Evolutionary conservation across 768 basidiomycete species (phyloP).

Genomic region (Mycena latifolia): DNA sequence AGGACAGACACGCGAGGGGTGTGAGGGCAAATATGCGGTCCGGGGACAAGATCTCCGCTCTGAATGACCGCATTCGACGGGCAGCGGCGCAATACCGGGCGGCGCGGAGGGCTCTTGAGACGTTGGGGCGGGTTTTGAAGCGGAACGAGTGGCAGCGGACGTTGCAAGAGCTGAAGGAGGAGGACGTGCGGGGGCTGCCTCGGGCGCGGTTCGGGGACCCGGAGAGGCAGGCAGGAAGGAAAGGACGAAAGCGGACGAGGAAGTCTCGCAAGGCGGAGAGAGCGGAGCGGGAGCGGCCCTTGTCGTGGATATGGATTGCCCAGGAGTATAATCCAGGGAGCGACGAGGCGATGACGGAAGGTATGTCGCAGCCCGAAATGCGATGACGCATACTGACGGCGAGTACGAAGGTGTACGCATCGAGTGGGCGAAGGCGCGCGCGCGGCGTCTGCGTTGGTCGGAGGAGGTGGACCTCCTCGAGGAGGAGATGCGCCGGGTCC

Average conservation of each 20-base stretch:
- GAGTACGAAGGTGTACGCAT: slow-evolving; percentile 29
- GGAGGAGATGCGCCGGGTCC: neutral
- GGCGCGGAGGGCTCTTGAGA: slow-evolving; percentile 33
- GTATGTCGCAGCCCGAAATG: neutral
- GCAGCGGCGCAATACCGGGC: slow-evolving; percentile 35
- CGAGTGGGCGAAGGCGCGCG: slow-evolving; percentile 40
- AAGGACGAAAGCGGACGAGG: neutral
- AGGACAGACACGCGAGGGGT: slow-evolving; percentile 38
- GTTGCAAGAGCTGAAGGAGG: slow-evolving; percentile 24
- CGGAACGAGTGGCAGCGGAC: slow-evolving; percentile 32
- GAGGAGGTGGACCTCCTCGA: slow-evolving; percentile 37
- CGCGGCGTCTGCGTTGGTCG: slow-evolving; percentile 36
- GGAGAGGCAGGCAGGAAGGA: slow-evolving; percentile 1
- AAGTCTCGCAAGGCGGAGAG: neutral
- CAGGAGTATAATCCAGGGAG: neutral
- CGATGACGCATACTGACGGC: neutral
- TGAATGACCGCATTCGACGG: slow-evolving; percentile 34
- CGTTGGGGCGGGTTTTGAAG: slow-evolving; percentile 14
- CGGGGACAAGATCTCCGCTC: slow-evolving; percentile 26
- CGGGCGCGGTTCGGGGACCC: slow-evolving; percentile 7
- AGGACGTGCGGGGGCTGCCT: slow-evolving; percentile 39
- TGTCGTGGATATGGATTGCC: slow-evolving; percentile 27
- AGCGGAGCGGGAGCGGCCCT: neutral
- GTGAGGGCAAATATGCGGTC: slow-evolving; percentile 43
- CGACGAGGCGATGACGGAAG: slow-evolving; percentile 5